Conservation (phyloP, 495 filamentous ascomycete genomes). For the Aspergillus biplanus region DNA sequence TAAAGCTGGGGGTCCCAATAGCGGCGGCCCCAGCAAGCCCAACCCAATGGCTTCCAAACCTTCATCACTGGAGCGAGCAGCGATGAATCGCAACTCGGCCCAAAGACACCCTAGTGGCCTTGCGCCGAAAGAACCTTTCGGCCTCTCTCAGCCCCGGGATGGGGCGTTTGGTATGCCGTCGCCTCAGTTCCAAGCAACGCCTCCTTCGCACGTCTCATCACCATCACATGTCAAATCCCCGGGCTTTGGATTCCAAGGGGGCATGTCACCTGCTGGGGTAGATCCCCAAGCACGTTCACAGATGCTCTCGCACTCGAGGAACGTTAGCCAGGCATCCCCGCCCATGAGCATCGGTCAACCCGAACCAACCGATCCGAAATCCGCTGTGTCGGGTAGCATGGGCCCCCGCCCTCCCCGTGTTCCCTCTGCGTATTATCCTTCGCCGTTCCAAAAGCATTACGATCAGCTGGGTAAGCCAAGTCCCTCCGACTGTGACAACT, state of each 20-base stretch:
- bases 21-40: constrained; percentile 63
- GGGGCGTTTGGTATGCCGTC: constrained; percentile 52
- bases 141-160: constrained; percentile 57
- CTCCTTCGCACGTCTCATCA: constrained; percentile 80
- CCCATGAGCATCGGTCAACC: constrained; percentile 49
- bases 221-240: constrained; percentile 74
- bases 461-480: constrained; percentile 95
- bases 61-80: constrained; percentile 71
- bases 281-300: constrained; percentile 61
- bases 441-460: constrained; percentile 90
- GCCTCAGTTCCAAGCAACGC: constrained; percentile 74
- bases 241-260: constrained; percentile 68
- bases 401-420: constrained; percentile 40
- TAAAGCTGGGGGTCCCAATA: constrained; percentile 73
- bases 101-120: constrained; percentile 71
- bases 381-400: constrained; percentile 28
- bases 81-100: constrained; percentile 70
- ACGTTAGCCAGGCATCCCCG: constrained; percentile 43
- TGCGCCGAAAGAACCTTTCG: constrained; percentile 70
- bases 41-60: constrained; percentile 51
- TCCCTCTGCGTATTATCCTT: constrained; percentile 71
- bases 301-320: constrained; percentile 46
- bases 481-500: constrained; percentile 43
- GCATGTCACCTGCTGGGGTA: constrained; percentile 68
- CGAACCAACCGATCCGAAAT: constrained; percentile 42